Evolutionary conservation across 495 filamentous ascomycete genomes (phyloP).

Genomic region (Aspergillus indologenus): DNA sequence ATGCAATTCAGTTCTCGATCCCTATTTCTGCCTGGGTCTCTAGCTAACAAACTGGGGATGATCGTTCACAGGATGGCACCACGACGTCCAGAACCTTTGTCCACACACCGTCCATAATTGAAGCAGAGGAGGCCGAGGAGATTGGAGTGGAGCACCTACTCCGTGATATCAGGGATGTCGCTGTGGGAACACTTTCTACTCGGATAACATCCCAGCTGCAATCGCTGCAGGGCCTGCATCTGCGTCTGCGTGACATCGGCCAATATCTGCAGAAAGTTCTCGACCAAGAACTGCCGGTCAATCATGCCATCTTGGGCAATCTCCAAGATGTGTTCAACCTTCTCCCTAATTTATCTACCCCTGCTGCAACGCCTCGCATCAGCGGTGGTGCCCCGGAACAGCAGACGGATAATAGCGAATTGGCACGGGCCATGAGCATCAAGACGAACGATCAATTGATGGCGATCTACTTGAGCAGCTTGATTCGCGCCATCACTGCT

Average conservation of each 20-base stretch:
- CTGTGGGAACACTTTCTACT: conserved; percentile 96
- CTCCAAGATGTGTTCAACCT: conserved; percentile 99
- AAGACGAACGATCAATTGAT: conserved; percentile 99
- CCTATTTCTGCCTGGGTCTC: background rate
- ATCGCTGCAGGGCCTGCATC: conserved; percentile 92
- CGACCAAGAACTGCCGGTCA: conserved; percentile 85
- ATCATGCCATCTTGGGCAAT: conserved; percentile 95
- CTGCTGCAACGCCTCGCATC: conserved; percentile 51
- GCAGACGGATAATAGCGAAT: conserved; percentile 68
- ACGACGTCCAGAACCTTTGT: conserved; percentile 97
- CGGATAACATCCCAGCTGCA: conserved; percentile 97
- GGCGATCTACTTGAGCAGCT: conserved; percentile 91
- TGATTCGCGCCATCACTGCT: conserved; percentile 96
- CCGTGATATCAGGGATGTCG: conserved; percentile 95
- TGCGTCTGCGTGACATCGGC: conserved; percentile 92
- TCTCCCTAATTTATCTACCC: conserved; percentile 91
- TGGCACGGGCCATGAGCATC: conserved; percentile 91
- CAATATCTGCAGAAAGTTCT: conserved; percentile 95
- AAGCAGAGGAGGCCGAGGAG: conserved; percentile 97
- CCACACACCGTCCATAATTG: conserved; percentile 98
- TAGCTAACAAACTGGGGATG: background rate
- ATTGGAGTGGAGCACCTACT: conserved; percentile 98
- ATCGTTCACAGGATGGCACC: conserved; percentile 74
- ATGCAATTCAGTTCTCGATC: background rate
- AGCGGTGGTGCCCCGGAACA: conserved; percentile 39